Base-by-base conservation (phyloP, 2,329 filamentous ascomycete species). In the Phaeosphaeria sp. region DNA sequence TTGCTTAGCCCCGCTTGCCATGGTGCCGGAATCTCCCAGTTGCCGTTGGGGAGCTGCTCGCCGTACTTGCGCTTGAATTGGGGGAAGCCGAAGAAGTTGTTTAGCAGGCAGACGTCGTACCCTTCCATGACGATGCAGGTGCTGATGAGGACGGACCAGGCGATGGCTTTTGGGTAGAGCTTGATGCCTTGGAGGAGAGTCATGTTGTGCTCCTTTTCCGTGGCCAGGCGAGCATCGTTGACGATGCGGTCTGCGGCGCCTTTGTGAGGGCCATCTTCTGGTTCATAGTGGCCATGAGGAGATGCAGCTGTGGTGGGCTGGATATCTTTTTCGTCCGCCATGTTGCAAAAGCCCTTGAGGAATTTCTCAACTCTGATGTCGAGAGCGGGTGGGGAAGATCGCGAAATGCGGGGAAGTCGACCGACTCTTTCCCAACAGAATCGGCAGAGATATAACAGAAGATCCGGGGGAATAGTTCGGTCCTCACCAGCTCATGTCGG, bases 101-200 rank as follows among this genome's bases (percentile, higher is more conserved):
- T 92, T 68, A 95, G 87, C 52, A 96, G 81, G 69, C 87, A 89
- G 57, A 95, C 83, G 73, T 96, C 92, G 79, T 93, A 96, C 33
- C 91, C 92, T 77, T 96, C 92, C 93, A 97, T 97, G 69, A 87
- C 87, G 71, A 96, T 95, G 74, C 91, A 93, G 0, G 91, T 94
- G n/a, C 90, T 94, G 76, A 97, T 93, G 57, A 96, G 81, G 50
- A 96, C 71, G 67, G 89, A 92, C 91, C 92, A 97, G 21, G 81
- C 84, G 55, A 96, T 89, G 21, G 93, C 93, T 80, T 96, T 94
- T 57, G 92, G 92, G 73, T 97, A 97, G 24, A 95, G 83, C 72
- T 83, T 87, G 75, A 96, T 83, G 61, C 91, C 92, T 80, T 96
- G 87, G 74, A 85, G 72, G 56, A 96, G 80, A 13, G 79, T 81